Conservation (phyloP, 179 eudicot species). For the Amaranthus tricolor region DNA sequence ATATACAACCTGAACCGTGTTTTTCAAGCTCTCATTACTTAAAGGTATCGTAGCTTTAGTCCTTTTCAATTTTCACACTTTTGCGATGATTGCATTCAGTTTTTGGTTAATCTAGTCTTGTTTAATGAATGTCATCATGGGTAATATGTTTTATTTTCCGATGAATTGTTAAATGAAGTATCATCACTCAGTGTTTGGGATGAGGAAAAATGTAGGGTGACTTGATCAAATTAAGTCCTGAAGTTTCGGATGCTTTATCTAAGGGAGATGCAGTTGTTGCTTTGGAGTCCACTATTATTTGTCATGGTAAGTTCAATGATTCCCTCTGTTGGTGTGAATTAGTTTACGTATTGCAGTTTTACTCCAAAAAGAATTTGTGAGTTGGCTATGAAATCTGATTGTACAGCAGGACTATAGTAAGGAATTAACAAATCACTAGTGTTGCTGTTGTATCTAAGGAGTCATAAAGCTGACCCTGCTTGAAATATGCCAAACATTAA, state of each 20-base stretch:
- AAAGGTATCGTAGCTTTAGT: constrained; percentile 7
- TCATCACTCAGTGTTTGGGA: background rate
- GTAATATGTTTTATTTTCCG: background rate
- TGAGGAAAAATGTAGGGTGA: constrained; percentile 15
- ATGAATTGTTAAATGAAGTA: background rate
- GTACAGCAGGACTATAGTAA: background rate
- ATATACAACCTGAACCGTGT: constrained; percentile 26
- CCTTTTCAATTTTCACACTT: constrained; percentile 12
- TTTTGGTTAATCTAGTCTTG: background rate
- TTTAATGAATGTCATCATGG: background rate
- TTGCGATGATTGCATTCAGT: background rate
- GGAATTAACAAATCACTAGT: too few species aligned
- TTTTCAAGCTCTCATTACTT: constrained; percentile 14
- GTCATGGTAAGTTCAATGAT: constrained; percentile 35
- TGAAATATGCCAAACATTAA: too few species aligned
- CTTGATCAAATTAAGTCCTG: constrained; percentile 33
- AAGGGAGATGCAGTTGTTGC: constrained; percentile 46
- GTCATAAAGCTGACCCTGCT: too few species aligned
- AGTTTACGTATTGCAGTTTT: background rate
- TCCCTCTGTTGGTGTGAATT: background rate
- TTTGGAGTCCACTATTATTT: constrained; percentile 50
- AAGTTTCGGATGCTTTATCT: constrained; percentile 43
- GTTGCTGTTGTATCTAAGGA: too few species aligned
- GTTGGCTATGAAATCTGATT: constrained; percentile 6
- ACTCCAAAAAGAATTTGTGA: background rate